Conservation (phyloP, 305 asterid species). For the Fraxinus latifolia region DNA sequence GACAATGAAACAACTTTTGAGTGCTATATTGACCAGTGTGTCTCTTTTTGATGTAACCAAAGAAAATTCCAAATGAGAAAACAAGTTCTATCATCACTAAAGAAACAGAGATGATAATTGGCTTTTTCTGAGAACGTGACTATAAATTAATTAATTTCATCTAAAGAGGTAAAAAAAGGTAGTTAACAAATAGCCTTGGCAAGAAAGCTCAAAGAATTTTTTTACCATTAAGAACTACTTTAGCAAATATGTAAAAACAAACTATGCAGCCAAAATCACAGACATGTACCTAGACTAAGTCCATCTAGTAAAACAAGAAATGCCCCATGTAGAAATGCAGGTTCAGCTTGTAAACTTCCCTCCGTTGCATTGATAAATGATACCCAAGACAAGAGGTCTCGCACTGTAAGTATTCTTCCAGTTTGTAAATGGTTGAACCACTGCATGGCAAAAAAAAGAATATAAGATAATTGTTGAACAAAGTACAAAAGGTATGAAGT, state of each 20-base stretch:
- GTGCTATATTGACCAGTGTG: not conserved
- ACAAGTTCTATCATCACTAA: not conserved
- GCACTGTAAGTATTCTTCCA: slow-evolving; percentile 81
- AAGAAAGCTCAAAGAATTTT: not conserved
- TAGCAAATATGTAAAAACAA: not conserved
- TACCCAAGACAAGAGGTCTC: slow-evolving; percentile 95
- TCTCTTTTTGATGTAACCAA: not conserved
- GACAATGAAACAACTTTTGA: not conserved
- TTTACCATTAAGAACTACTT: not conserved
- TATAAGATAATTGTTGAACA: slow-evolving; percentile 3
- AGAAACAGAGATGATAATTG: not conserved
- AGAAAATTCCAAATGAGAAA: not conserved
- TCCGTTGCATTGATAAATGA: slow-evolving; percentile 66
- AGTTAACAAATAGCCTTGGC: not conserved
- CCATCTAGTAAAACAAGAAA: slow-evolving; percentile 87
- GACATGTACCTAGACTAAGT: slow-evolving; percentile 64
- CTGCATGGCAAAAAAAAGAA: slow-evolving; percentile 44
- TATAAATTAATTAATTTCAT: not conserved
- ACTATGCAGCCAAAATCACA: slow-evolving; percentile 5
- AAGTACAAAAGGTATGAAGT: not conserved
- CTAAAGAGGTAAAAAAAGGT: not conserved
- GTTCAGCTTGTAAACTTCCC: slow-evolving; percentile 58
- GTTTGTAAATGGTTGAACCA: slow-evolving; percentile 84
- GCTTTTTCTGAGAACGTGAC: not conserved
- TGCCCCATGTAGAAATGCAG: slow-evolving; percentile 81